A percentile compares a stretch with the other conserved stretches of the same genome.
These are phyloP conservation scores for Alternaria sp. DNA, from an alignment of 2,329 filamentous ascomycete genomes.

Conservation along the genomic window DNA sequence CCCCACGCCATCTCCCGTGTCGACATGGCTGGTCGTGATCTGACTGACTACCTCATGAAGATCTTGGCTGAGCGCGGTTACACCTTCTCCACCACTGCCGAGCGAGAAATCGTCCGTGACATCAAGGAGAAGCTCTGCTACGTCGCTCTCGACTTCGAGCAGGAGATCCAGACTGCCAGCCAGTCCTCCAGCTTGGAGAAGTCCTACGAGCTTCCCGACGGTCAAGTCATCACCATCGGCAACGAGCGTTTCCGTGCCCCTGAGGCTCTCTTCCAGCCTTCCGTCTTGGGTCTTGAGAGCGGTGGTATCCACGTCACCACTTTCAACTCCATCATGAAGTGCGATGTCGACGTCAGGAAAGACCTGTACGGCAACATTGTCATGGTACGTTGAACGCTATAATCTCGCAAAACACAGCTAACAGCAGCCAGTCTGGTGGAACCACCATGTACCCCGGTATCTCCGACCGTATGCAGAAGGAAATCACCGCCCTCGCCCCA, in stretches of 20 bases:
- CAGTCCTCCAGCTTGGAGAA: constrained; percentile 99
- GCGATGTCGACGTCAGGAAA: constrained; percentile 99
- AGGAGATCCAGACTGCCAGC: constrained; percentile 99
- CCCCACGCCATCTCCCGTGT: constrained; percentile 99
- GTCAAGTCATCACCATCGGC: constrained; percentile 99
- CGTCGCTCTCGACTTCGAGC: constrained; percentile 99
- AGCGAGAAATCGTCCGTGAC: constrained; percentile 99
- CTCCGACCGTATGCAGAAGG: constrained; percentile 99
- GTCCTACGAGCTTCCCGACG: constrained; percentile 99
- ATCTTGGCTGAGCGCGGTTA: constrained; percentile 99
- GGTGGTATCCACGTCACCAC: constrained; percentile 99
- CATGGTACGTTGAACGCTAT: constrained; percentile 74
- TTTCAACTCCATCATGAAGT: constrained; percentile 99
- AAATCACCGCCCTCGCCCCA: constrained; percentile 98
- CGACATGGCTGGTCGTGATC: constrained; percentile 99
- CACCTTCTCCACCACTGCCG: constrained; percentile 99
- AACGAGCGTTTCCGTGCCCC: constrained; percentile 99
- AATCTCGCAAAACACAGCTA: constrained; percentile 32
- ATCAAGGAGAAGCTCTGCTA: constrained; percentile 99
- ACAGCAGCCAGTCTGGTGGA: constrained; percentile 83
- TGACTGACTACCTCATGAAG: constrained; percentile 99
- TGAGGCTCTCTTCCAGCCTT: constrained; percentile 99
- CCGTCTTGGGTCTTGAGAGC: constrained; percentile 95
- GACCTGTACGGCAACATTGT: constrained; percentile 99
- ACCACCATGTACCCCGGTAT: constrained; percentile 99